Base-by-base conservation (phyloP, 805 yeast genomes). In the Candida broadrunensis region DNA sequence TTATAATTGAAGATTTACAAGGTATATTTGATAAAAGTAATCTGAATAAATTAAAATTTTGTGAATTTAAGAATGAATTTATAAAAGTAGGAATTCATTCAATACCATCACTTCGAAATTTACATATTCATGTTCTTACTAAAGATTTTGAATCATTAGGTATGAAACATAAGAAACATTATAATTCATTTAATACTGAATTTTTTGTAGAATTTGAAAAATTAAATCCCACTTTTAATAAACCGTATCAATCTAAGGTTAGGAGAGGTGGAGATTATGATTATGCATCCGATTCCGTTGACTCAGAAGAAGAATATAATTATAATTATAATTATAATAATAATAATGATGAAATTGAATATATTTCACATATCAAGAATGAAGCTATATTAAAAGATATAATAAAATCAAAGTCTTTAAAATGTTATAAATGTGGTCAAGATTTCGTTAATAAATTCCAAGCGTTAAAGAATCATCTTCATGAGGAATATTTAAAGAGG, bases 121-220 rank as follows among this genome's bases (percentile, higher is more conserved):
- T 86, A 34, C 95, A 87, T 52, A 64, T 87, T 15, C 95, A 87
- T 62, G 78, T 87, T 18, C 69, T 87, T 36, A 80, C 89, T 0
- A 67, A 63, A 36, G 95, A 87, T 58, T 74, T 83, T 51, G 51
- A 66, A 47, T 77, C 85, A 8, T 62, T 61, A 0, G 52, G 67
- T 19, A 41, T 86, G 63, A 86, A 85, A 56, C 67, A 79, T 49
- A 77, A 73, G 44, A 72, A 69, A 41, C 95, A 87, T 58, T 86
- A 78, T 58, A 81, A 81, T 53, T 81, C 89, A 3, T 87, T 87
- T 61, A 80, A 70, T 16, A 78, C 89, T 0, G 50, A 51, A 0
- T 87, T 87, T 54, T 85, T 86, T 42, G 78, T 85, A 1, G 62
- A 65, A 0, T 78, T 82, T 55, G 72, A 68, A 1, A 66, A 64